These are phyloP conservation scores for Mycena epipterygia DNA, from an alignment of 768 basidiomycete species.

Conservation along the genomic window DNA sequence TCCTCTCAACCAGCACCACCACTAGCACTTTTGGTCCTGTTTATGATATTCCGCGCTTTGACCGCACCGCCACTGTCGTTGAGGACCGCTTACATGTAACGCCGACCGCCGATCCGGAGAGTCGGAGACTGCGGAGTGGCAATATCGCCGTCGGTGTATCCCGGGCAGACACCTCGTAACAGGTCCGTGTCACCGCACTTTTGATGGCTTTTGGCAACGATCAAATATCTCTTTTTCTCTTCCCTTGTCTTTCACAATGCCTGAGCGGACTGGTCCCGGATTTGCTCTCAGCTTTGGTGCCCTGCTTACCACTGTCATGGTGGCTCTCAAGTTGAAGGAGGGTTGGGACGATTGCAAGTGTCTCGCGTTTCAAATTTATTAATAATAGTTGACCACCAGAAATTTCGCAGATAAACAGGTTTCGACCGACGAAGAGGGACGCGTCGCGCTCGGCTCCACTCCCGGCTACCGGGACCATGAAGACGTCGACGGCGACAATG, in stretches of 20 bases:
- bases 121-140: no score
- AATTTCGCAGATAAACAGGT: constrained; percentile 63
- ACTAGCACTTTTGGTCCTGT: no score
- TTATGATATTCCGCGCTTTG: no score
- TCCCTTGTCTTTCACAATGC: constrained; percentile 16
- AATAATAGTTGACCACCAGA: not conserved
- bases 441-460: constrained; percentile 45
- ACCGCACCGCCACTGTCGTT: no score
- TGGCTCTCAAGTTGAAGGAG: constrained; percentile 63
- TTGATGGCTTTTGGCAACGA: no score
- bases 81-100: no score
- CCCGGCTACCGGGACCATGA: constrained; percentile 36
- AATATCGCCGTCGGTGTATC: no score
- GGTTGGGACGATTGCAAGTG: constrained; percentile 61
- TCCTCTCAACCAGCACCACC: no score
- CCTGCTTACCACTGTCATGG: constrained; percentile 59
- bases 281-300: constrained; percentile 53
- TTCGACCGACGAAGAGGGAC: constrained; percentile 57
- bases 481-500: constrained; percentile 40
- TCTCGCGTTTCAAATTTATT: not conserved
- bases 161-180: no score
- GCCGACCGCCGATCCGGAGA: no score
- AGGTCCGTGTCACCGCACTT: no score
- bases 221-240: not conserved
- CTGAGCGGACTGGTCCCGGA: constrained; percentile 20